Evolutionary conservation across 129 eudicot species (phyloP), one percentile per base, ranked within the genome.

Genomic region (Ambrosia artemisiifolia): DNA sequence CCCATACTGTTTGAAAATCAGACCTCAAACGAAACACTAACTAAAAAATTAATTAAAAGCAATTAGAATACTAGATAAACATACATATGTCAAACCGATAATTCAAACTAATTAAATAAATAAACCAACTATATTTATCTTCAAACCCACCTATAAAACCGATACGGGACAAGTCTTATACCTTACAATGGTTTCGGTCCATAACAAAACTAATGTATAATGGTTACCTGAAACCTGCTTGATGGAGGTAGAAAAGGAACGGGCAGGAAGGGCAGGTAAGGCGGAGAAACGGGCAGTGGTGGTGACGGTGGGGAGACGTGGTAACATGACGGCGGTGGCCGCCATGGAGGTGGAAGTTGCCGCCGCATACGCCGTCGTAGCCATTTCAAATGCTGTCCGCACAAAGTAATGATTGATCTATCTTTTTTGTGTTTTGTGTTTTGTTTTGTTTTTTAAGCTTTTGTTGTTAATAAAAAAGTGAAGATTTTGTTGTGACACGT

Each of bases 331-430:
- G 80, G 90, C 88, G 62, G 90, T 73, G 54, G 89, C 94, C 78
- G 95, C 91, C 95, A 77, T 84, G 76, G 87, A 82, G 57, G 87
- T 81, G 77, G 87, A 77, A 65, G 81, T 83, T 82, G 73, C 87
- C 73, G 85, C 84, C 68, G 66, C 44, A 73, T 47, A 73, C 18
- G 42, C 78, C 71, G 76, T 69, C 57, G 79, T 69, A 48, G 76
- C 50, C 81, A 35, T 73, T 61, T 73, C 77, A 61, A 79, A 55
- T 65, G 69, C 30, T 74, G 74, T 73, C 82, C 82, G 9, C 59
- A 71, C 73, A 71, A 78, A 71, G 9, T 73, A 60, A 11, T 14
- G 69, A 10, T 33, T 11, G 48, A 60, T 14, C 77, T 72, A 78
- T 71, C 78, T 78, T 42, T 36, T 57, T n/a, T 19, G 13, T 18